Base-by-base conservation (phyloP, 805 yeast genomes). In the Komagataella phaffii region DNA sequence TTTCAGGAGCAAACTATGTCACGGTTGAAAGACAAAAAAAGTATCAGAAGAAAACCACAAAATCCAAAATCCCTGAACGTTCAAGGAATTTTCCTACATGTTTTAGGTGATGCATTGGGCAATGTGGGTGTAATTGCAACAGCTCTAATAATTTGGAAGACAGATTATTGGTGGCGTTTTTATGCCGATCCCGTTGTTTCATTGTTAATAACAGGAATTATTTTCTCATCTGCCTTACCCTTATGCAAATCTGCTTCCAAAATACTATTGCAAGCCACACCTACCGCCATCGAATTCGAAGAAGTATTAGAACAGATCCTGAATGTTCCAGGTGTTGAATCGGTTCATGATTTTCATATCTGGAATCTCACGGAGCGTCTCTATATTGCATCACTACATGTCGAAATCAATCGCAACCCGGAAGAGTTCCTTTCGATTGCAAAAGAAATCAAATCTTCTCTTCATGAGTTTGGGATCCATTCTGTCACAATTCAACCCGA, bases 401-500 rank as follows among this genome's bases (percentile, higher is more conserved):
- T 89, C 45, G 87, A 88, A 60, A 74, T 93, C 46, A 74, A 76
- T 50, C 68, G 76, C 12, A 71, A 76, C 8, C 85, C 88, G n/a
- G 79, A 76, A 52, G 73, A 77, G 23, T 93, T 88, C 64, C 67
- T 83, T 52, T 66, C 69, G n/a, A 76, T 86, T 50, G 95, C 95
- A 7, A 73, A 80, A 49, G 76, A 78, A 53, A 91, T 91, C 51
- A 80, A 93, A 65, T 77, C 78, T 50, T 81, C 89, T 48, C 74
- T 91, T 60, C 96, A 88, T 60, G 80, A 76, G 24, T 84, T 83
- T 62, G 96, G 96, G 47, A 83, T 91, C 54, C 95, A 90, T 61
- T 85, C 93, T 44, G 96, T 91, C 17, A 91, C 99, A 1, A 90
- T 93, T 50, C 99, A 91, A 68, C 99, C 99, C 0, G 99, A 91